phyloP scores from a whole-genome alignment of 495 filamentous ascomycete species.

The Neurospora pannonica region DNA sequence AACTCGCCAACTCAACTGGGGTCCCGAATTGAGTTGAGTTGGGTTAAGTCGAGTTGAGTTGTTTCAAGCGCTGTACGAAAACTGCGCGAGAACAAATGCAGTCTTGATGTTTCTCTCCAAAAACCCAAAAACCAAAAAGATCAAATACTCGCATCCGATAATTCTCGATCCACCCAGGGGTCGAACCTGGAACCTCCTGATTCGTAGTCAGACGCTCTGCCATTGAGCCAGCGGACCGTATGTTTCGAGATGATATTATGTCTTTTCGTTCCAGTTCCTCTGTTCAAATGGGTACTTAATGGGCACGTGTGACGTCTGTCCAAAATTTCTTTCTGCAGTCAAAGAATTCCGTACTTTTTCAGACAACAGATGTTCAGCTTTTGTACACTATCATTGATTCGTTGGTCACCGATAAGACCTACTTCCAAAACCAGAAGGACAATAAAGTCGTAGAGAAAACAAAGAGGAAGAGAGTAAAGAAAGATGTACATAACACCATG shows the following conservation, averaged over 20 bases:
- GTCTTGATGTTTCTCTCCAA: not conserved
- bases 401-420: not conserved
- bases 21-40: no score
- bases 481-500: not conserved
- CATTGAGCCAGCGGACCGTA: not conserved
- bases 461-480: not conserved
- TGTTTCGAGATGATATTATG: not conserved
- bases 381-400: not conserved
- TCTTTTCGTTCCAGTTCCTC: not conserved
- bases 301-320: not conserved
- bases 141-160: not conserved
- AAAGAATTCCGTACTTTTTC: not conserved
- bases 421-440: not conserved
- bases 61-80: no score
- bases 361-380: not conserved
- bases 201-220: not conserved
- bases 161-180: not conserved
- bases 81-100: no score
- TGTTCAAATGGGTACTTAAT: not conserved
- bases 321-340: not conserved
- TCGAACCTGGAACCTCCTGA: not conserved
- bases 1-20: no score
- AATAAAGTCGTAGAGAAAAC: not conserved
- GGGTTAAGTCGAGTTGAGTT: no score
- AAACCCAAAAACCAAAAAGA: not conserved